Conservation (phyloP, 257 asterid genomes). For the Solanum virginianum region DNA sequence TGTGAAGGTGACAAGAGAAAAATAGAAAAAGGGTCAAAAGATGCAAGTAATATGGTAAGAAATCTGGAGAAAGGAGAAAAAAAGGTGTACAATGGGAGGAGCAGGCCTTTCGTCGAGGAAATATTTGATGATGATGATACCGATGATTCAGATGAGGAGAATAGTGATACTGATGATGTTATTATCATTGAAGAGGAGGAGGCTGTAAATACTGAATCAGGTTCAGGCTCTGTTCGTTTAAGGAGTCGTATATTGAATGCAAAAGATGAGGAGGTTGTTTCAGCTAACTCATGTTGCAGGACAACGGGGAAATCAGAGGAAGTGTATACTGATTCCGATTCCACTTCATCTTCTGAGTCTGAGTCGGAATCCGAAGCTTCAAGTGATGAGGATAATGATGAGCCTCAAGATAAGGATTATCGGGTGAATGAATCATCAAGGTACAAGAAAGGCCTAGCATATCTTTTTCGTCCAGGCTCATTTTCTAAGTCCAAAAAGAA, state of each 20-base stretch:
- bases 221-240: not conserved
- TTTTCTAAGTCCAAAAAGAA: not conserved
- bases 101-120: not conserved
- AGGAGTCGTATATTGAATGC: not conserved
- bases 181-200: not conserved
- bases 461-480: not conserved
- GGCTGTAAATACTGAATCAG: not conserved
- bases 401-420: not conserved
- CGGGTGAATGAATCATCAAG: not conserved
- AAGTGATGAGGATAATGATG: conserved; percentile 9
- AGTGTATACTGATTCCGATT: not conserved
- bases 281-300: not conserved
- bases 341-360: not conserved
- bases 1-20: not conserved
- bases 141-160: not conserved
- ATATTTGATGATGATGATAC: not conserved
- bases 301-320: not conserved
- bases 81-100: not conserved
- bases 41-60: not conserved
- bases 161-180: not conserved
- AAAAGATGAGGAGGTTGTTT: not conserved
- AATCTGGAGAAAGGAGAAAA: not conserved
- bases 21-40: not conserved
- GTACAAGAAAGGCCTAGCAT: not conserved
- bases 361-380: not conserved